Percentiles rank a stretch among this genome's conserved stretches.
These are phyloP conservation scores for Cytospora paraplurivora DNA, from an alignment of 2,329 filamentous ascomycete genomes.

Conservation along the genomic window DNA sequence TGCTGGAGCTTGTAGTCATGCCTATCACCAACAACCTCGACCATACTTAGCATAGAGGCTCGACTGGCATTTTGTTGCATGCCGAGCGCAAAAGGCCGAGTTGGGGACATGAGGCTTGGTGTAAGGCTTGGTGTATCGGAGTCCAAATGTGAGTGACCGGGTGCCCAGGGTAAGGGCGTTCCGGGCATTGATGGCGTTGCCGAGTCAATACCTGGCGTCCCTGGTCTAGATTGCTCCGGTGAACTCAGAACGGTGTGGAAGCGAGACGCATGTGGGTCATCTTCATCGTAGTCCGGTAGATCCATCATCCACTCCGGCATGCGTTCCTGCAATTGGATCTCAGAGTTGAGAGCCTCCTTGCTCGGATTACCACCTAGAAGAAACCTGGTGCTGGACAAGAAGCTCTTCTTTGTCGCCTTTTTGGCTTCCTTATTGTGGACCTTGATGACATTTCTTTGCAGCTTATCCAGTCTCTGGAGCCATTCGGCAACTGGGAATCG, in stretches of 20 bases:
- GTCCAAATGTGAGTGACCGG: constrained; percentile 23
- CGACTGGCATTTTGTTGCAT: constrained; percentile 39
- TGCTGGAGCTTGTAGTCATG: constrained; percentile 65
- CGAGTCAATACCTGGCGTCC: constrained; percentile 23
- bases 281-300: constrained; percentile 21
- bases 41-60: constrained; percentile 54
- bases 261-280: constrained; percentile 16
- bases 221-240: constrained; percentile 29
- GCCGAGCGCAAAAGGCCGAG: constrained; percentile 13
- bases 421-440: constrained; percentile 38
- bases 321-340: constrained; percentile 25
- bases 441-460: constrained; percentile 58
- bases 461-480: constrained; percentile 63
- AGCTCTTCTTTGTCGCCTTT: constrained; percentile 30
- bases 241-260: constrained; percentile 29
- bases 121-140: constrained; percentile 21
- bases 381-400: constrained; percentile 30
- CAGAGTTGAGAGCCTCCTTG: constrained; percentile 21
- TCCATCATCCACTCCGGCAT: constrained; percentile 23
- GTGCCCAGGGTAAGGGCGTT: constrained; percentile 25
- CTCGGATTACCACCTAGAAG: constrained; percentile 22
- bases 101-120: constrained; percentile 21
- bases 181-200: constrained; percentile 24
- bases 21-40: constrained; percentile 61
- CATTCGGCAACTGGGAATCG: constrained; percentile 68